These are phyloP conservation scores for Sapria himalayana DNA, from an alignment of 345 rosid species.

Conservation along the genomic window DNA sequence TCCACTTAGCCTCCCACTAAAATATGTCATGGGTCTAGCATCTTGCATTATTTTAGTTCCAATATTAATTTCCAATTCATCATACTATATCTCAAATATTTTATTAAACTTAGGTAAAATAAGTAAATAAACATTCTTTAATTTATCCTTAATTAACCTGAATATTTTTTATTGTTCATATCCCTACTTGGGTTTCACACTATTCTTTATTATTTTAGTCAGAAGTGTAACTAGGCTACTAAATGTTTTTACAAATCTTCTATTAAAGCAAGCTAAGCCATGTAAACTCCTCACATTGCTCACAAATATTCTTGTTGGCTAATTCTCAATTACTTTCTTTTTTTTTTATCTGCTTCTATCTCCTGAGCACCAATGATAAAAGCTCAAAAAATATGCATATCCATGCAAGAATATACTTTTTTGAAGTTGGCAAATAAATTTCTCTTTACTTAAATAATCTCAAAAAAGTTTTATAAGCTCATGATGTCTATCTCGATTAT, in stretches of 20 bases:
- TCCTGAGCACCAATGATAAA: too few species aligned
- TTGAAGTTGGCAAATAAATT: too few species aligned
- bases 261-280: neutral
- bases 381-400: too few species aligned
- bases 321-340: neutral
- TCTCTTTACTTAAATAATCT: too few species aligned
- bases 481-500: too few species aligned
- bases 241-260: neutral
- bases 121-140: neutral
- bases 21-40: neutral
- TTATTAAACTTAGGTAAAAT: neutral
- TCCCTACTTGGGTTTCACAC: neutral
- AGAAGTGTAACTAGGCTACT: neutral
- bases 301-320: neutral
- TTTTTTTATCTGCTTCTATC: neutral
- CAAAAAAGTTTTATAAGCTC: too few species aligned
- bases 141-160: neutral
- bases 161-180: neutral
- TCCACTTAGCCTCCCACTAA: slow-evolving; percentile 1
- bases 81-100: neutral
- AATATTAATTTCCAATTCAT: neutral
- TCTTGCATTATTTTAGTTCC: neutral
- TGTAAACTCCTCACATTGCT: neutral
- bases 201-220: neutral
- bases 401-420: too few species aligned